These are phyloP conservation scores for Rhododendron ovatum DNA, from an alignment of 148 eudicot species.

Conservation along the genomic window DNA sequence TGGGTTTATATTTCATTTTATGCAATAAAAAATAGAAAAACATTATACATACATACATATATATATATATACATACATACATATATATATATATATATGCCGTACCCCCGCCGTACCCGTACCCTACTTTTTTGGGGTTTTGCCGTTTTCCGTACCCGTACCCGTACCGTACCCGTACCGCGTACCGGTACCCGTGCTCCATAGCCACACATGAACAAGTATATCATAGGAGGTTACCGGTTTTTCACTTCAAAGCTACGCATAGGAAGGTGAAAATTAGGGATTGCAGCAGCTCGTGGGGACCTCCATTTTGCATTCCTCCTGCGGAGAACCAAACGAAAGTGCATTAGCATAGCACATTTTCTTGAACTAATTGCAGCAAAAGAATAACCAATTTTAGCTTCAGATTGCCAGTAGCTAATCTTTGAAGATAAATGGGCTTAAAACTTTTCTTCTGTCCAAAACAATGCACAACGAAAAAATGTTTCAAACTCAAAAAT, in stretches of 20 bases:
- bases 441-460: background rate
- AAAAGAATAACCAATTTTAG: background rate
- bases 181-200: no score
- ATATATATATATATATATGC: no score
- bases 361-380: background rate
- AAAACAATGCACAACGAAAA: background rate
- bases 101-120: no score
- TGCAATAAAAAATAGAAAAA: no score
- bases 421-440: background rate
- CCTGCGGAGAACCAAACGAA: conserved; percentile 23
- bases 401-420: background rate
- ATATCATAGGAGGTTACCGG: conserved; percentile 24
- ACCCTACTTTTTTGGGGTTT: no score
- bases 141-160: no score
- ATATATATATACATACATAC: no score
- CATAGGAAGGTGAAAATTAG: conserved; percentile 82
- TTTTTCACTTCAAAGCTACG: conserved; percentile 66
- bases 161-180: no score
- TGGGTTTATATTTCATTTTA: no score
- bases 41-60: no score
- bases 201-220: background rate
- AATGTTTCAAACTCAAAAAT: background rate
- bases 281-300: conserved; percentile 56
- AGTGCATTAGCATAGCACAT: background rate
- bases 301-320: conserved; percentile 33